Conservation (phyloP, 495 filamentous ascomycete genomes). For the Clohesyomyces aquaticus region DNA sequence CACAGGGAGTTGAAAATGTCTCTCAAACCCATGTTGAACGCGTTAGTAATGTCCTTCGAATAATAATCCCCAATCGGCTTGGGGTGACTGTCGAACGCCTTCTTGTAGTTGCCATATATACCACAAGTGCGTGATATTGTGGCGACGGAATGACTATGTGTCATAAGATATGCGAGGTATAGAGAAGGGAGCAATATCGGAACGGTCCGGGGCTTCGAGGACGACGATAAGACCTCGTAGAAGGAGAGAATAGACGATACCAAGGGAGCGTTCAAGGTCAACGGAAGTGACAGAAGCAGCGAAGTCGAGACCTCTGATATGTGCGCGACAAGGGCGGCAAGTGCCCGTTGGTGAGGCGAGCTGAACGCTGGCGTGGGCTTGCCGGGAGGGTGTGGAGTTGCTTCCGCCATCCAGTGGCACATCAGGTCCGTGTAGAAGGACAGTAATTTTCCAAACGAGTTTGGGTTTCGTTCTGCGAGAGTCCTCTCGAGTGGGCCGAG, state of each 20-base stretch:
- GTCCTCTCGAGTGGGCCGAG: slow-evolving; percentile 63
- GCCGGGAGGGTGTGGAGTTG: slow-evolving; percentile 43
- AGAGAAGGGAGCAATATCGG: slow-evolving; percentile 70
- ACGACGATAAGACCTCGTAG: slow-evolving; percentile 67
- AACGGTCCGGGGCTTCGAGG: slow-evolving; percentile 52
- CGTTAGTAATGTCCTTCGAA: slow-evolving; percentile 61
- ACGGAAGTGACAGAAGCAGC: slow-evolving; percentile 56
- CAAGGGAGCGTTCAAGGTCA: slow-evolving; percentile 41
- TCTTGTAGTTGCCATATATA: slow-evolving; percentile 70
- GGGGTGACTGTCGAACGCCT: slow-evolving; percentile 71
- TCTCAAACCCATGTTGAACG: slow-evolving; percentile 87
- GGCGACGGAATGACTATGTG: slow-evolving; percentile 64
- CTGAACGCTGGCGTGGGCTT: slow-evolving; percentile 10
- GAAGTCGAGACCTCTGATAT: slow-evolving; percentile 67
- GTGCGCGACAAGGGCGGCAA: slow-evolving; percentile 58
- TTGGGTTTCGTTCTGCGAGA: slow-evolving; percentile 51
- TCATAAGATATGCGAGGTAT: slow-evolving; percentile 68
- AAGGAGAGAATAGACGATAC: slow-evolving; percentile 66
- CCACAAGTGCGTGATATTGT: slow-evolving; percentile 73
- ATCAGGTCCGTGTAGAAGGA: slow-evolving; percentile 74
- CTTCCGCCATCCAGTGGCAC: slow-evolving; percentile 64
- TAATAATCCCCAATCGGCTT: slow-evolving; percentile 44
- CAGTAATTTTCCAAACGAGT: slow-evolving; percentile 60
- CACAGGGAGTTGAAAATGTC: slow-evolving; percentile 87
- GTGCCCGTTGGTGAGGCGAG: slow-evolving; percentile 5